Base-by-base conservation (phyloP, 2,329 filamentous ascomycete genomes). In the Botryotinia narcissicola region DNA sequence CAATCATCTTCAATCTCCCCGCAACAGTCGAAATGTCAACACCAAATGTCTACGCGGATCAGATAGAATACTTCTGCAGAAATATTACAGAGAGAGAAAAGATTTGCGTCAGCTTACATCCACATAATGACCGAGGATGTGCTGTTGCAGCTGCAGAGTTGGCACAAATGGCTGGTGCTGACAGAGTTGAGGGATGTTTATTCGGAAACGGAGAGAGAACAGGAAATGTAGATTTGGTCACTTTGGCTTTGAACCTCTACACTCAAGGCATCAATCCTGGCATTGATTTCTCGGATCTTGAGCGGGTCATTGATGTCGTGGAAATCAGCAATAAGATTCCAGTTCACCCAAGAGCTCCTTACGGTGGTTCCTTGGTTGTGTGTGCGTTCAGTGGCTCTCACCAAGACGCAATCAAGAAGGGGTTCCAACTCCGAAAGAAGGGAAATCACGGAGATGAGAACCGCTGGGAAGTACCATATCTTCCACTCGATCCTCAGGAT, bases 381-480 rank as follows among this genome's bases (percentile, higher is more conserved):
- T 96, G 92, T 81, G 94, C 95, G 37, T 98, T 98, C 84, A 94
- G 91, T 77, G 95, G 95, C 72, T 94, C 91, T 40, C 95, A 98
- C 82, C 95, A 98, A 83, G 95, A 98, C 81, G 95, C 95, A 70
- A 97, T 98, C 85, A 97, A 97, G 84, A 98, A 98, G 86, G 92
- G 92, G 0, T 94, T 96, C 85, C 88, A 93, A 81, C 80, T 86
- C 59, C 91, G 95, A 74, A 87, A 94, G 81, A 83, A 86, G 62
- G 83, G 87, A 0, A 87, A 86, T 71, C 57, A 61, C n/a, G 61
- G 57, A 64, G 68, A 71, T 12, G 72, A 60, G 29, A 70, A 67
- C n/a, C 85, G 84, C 59, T 98, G 95, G 95, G 85, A 93, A 78
- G 87, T 98, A 57, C 95, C 95, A 0, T 98, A 98, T 81, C 91